Base-by-base conservation (phyloP, 129 eudicot genomes). In the Ambrosia artemisiifolia region DNA sequence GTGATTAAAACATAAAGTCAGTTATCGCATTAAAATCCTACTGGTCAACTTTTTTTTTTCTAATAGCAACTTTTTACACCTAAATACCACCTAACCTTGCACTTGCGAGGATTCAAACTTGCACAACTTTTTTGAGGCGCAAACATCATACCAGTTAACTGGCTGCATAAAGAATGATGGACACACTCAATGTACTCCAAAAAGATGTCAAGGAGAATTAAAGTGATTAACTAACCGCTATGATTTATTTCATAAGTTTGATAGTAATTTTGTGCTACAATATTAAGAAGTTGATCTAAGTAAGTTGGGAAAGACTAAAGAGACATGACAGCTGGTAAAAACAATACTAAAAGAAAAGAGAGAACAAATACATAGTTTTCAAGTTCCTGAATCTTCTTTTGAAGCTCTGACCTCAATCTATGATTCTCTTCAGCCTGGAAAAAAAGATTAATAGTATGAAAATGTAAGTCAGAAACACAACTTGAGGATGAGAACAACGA, bases 381-480 rank as follows among this genome's bases (percentile, higher is more conserved):
- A 64, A 92, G 89, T 70, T 92, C 91, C 76, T 83, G 83, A 77
- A 60, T 78, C 68, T 74, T 88, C 64, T 79, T 85, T 71, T 80
- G 89, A 81, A 92, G 96, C 80, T 92, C 96, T 67, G 79, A 77
- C 76, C 85, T 85, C 78, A 92, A 82, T 38, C 91, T 82, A 72
- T 83, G 82, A 75, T 92, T 92, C 88, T 92, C 97, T 59, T 92
- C 96, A 59, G 83, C 94, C 96, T 92, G 85, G n/a, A n/a, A n/a
- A n/a, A 77, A 78, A 13, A 68, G 36, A 42, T 33, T 60, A 28
- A 55, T 20, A 10, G 64, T 68, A 77, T 11, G 8, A 8, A 59
- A 70, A 7, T 11, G 18, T 2, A 35, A 51, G 32, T 75, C 47
- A 66, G 16, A 66, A 65, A 75, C 47, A 66, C n/a, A 40, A 42